Evolutionary conservation across 139 green algal species (phyloP).

Genomic region (Chlorella sp.): DNA sequence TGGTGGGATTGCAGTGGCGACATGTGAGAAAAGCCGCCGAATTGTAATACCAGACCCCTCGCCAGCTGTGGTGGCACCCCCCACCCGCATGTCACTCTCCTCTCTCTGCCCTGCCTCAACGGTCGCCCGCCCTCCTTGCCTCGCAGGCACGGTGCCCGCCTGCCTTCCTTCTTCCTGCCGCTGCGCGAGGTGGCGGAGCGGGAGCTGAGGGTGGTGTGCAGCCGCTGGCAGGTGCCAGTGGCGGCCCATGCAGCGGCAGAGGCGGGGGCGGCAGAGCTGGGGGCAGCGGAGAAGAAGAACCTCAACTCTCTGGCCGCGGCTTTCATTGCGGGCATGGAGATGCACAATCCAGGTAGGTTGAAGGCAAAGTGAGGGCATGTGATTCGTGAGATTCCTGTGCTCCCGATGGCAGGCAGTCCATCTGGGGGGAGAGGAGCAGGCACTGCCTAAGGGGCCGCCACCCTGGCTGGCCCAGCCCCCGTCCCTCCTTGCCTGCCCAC

Average conservation of each 20-base stretch:
- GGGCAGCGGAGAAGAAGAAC: constrained; percentile 8
- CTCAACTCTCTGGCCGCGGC: constrained; percentile 37
- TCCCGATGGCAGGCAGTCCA: not conserved
- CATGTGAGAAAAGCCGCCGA: too few relatives aligned
- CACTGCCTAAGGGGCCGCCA: not conserved
- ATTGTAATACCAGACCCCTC: too few relatives aligned
- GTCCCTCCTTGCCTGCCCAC: not conserved
- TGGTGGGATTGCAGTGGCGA: too few relatives aligned
- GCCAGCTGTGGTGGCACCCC: too few relatives aligned
- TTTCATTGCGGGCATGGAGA: constrained; percentile 33
- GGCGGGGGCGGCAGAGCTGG: too few relatives aligned
- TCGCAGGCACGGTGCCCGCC: constrained; percentile 10
- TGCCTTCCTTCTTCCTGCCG: constrained; percentile 32
- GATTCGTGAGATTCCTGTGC: not conserved
- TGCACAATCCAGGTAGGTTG: constrained; percentile 31
- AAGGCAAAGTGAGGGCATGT: not conserved
- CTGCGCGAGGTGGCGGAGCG: constrained; percentile 32
- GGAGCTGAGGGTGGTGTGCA: constrained; percentile 23
- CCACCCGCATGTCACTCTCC: too few relatives aligned
- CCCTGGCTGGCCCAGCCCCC: not conserved
- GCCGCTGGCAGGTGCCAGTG: constrained; percentile 20
- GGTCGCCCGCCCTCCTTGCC: not conserved
- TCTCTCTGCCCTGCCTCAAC: not conserved
- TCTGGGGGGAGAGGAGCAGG: not conserved
- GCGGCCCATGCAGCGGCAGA: not conserved